phyloP scores from a whole-genome alignment of 148 eudicot species.

The Bassia scoparia region DNA sequence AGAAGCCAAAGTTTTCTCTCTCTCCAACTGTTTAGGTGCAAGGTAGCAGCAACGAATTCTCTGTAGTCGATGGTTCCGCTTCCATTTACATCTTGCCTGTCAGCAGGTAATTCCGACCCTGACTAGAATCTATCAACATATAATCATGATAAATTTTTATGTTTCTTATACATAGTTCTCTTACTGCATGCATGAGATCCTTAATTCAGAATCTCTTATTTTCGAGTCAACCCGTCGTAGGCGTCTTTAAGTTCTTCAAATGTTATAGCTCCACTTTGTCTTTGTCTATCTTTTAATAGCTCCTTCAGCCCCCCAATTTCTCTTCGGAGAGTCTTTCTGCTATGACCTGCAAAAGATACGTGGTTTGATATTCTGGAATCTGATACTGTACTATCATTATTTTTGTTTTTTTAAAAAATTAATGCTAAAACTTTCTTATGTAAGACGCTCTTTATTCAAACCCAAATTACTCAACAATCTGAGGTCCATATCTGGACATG shows the following conservation, averaged over 20 bases:
- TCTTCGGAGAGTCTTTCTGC: conserved; percentile 89
- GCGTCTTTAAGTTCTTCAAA: conserved; percentile 74
- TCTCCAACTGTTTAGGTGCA: conserved; percentile 77
- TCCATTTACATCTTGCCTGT: conserved; percentile 87
- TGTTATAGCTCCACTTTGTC: conserved; percentile 80
- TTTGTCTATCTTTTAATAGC: conserved; percentile 68
- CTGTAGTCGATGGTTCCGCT: conserved; percentile 81
- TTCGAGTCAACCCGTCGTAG: conserved; percentile 70
- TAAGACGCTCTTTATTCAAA: neutral
- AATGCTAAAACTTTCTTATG: neutral
- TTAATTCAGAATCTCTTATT: conserved; percentile 69
- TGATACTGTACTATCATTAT: too few species aligned
- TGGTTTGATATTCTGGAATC: conserved; percentile 4
- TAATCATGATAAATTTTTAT: conserved; percentile 1
- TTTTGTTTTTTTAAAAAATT: too few species aligned
- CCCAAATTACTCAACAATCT: neutral
- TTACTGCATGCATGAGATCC: conserved; percentile 83
- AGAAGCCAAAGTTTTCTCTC: conserved; percentile 70
- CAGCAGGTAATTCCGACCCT: neutral
- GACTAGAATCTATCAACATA: neutral
- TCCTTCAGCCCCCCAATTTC: conserved; percentile 86
- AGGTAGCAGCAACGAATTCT: conserved; percentile 85
- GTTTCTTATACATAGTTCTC: conserved; percentile 14
- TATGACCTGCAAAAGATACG: conserved; percentile 51
- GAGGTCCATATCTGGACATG: neutral